Conservation (phyloP, 345 rosid genomes). For the Moricandia moricandioides region DNA sequence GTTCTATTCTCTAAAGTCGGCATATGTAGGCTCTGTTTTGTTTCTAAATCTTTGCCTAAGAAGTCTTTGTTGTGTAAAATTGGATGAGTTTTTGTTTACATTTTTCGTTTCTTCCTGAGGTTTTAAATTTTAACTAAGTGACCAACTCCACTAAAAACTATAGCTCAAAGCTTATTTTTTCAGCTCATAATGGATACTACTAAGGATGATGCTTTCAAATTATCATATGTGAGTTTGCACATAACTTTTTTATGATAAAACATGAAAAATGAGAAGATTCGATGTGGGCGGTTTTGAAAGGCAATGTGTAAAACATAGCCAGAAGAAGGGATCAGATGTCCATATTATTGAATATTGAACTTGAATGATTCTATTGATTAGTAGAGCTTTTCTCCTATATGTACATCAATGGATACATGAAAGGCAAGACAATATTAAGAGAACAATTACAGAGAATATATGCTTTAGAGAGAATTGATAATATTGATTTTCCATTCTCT, state of each 20-base stretch:
- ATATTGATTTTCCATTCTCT: too few relatives aligned
- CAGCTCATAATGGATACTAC: conserved; percentile 24
- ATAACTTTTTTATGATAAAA: not conserved
- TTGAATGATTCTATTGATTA: too few relatives aligned
- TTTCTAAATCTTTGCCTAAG: not conserved
- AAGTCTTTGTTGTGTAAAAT: not conserved
- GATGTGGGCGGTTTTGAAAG: conserved; percentile 92
- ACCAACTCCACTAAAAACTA: not conserved
- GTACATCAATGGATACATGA: too few relatives aligned
- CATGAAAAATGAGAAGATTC: conserved; percentile 51
- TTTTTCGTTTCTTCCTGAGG: not conserved
- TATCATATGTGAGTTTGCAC: conserved; percentile 24
- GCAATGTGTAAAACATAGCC: conserved; percentile 71
- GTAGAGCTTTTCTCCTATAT: too few relatives aligned
- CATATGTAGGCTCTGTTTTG: not conserved
- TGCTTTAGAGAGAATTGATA: too few relatives aligned
- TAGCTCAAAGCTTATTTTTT: conserved; percentile 3
- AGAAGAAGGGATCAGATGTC: too few relatives aligned
- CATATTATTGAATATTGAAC: too few relatives aligned
- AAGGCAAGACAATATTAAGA: too few relatives aligned
- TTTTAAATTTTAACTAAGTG: not conserved
- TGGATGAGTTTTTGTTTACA: not conserved
- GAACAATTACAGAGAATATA: too few relatives aligned
- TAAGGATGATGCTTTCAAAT: conserved; percentile 31
- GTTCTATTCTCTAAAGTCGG: not conserved